Evolutionary conservation across 768 basidiomycete species (phyloP).

Genomic region (Lentinula sp.): DNA sequence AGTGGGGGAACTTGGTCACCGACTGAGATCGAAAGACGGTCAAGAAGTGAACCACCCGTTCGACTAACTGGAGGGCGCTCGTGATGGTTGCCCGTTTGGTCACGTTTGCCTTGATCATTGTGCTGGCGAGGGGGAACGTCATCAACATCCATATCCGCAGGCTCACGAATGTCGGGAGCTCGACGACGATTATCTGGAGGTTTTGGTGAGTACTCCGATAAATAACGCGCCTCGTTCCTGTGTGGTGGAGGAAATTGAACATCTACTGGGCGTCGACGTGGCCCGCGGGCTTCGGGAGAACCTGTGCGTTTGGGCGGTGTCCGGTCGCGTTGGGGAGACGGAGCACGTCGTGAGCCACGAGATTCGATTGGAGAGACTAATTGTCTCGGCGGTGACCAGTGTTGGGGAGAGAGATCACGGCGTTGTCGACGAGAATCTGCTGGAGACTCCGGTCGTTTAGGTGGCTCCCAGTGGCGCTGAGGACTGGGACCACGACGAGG

Average conservation of each 20-base stretch:
- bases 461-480: neutral
- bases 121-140: slow-evolving; percentile 1
- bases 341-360: neutral
- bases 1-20: slow-evolving; percentile 15
- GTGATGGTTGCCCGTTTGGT: neutral
- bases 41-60: slow-evolving; percentile 29
- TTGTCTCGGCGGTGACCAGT: neutral
- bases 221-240: neutral
- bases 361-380: neutral
- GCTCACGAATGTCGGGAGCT: neutral
- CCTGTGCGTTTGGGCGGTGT: neutral
- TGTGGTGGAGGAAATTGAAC: neutral
- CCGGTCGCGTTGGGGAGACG: neutral
- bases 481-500: neutral
- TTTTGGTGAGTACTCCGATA: neutral
- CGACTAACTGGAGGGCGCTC: slow-evolving; percentile 5
- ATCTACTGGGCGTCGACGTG: neutral
- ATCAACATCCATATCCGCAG: neutral
- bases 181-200: neutral
- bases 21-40: slow-evolving; percentile 23
- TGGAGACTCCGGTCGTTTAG: neutral
- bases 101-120: slow-evolving; percentile 6
- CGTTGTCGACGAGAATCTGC: too few relatives aligned
- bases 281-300: neutral
- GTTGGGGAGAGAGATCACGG: too few relatives aligned